A percentile compares a stretch with the other conserved stretches of the same genome.
Evolutionary conservation across 2,329 filamentous ascomycete species (phyloP).

Genomic region (Ascochyta pisi): DNA sequence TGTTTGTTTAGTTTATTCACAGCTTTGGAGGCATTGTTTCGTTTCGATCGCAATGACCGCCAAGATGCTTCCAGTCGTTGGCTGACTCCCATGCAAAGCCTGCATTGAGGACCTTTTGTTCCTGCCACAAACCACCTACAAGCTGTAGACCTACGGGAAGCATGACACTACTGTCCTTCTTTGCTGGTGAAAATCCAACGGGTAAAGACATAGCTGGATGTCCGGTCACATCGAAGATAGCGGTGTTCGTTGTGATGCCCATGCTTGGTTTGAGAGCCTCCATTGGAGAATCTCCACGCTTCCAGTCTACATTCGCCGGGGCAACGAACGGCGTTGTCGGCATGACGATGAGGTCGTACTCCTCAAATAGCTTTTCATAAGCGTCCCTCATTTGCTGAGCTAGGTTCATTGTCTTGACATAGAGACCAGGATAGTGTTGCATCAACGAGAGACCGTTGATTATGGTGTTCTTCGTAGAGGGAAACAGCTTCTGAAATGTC

Average conservation of each 20-base stretch:
- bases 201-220: slow-evolving; percentile 46
- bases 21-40: background rate
- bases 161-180: slow-evolving; percentile 27
- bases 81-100: slow-evolving; percentile 39
- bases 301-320: slow-evolving; percentile 31
- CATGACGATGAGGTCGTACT: slow-evolving; percentile 52
- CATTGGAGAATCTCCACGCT: slow-evolving; percentile 23
- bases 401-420: slow-evolving; percentile 53
- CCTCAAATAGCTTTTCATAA: slow-evolving; percentile 47
- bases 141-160: slow-evolving; percentile 52
- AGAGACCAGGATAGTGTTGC: slow-evolving; percentile 48
- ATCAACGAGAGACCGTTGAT: slow-evolving; percentile 52
- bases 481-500: slow-evolving; percentile 57
- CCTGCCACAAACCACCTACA: slow-evolving; percentile 48
- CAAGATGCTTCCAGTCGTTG: slow-evolving; percentile 34
- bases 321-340: slow-evolving; percentile 46
- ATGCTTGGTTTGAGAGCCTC: slow-evolving; percentile 38
- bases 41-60: background rate
- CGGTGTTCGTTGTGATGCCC: slow-evolving; percentile 39
- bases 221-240: slow-evolving; percentile 40
- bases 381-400: slow-evolving; percentile 48
- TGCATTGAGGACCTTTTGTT: slow-evolving; percentile 41
- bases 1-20: background rate
- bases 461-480: slow-evolving; percentile 56
- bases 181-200: slow-evolving; percentile 45